Conservation (phyloP, 306 rosid genomes). For the Cicer bijugum region DNA sequence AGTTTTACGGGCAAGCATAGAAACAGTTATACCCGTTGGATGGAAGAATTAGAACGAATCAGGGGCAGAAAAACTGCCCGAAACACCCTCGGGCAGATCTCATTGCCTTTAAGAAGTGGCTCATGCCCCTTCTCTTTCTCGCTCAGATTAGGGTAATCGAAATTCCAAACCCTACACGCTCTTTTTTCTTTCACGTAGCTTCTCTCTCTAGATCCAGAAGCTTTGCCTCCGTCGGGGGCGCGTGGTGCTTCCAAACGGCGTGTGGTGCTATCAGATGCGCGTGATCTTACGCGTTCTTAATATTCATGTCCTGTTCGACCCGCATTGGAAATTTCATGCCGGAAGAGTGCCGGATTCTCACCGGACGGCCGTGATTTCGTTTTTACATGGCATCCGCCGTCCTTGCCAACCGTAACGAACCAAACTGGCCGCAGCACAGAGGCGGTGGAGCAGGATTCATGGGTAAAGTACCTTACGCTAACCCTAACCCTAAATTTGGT, state of each 20-base stretch:
- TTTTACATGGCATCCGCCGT: constrained; percentile 82
- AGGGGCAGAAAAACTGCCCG: constrained; percentile 52
- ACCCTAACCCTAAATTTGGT: constrained; percentile 57
- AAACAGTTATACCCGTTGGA: constrained; percentile 40
- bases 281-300: constrained; percentile 6
- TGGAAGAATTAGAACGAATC: background rate
- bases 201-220: background rate
- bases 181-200: background rate
- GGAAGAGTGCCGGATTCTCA: constrained; percentile 50
- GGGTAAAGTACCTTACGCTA: constrained; percentile 75
- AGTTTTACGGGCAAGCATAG: constrained; percentile 47
- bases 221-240: background rate
- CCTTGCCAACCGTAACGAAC: constrained; percentile 71
- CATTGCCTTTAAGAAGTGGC: constrained; percentile 81
- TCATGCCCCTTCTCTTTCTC: constrained; percentile 52
- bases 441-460: constrained; percentile 78
- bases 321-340: constrained; percentile 56
- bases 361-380: constrained; percentile 42
- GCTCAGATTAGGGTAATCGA: constrained; percentile 77
- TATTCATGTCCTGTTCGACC: constrained; percentile 49
- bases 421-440: constrained; percentile 71
- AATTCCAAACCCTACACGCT: constrained; percentile 55
- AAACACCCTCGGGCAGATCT: constrained; percentile 74
- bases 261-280: constrained; percentile 47
- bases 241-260: constrained; percentile 39